phyloP scores from a whole-genome alignment of 1,284 basidiomycete genomes.

The Neolentinus lepideus region DNA sequence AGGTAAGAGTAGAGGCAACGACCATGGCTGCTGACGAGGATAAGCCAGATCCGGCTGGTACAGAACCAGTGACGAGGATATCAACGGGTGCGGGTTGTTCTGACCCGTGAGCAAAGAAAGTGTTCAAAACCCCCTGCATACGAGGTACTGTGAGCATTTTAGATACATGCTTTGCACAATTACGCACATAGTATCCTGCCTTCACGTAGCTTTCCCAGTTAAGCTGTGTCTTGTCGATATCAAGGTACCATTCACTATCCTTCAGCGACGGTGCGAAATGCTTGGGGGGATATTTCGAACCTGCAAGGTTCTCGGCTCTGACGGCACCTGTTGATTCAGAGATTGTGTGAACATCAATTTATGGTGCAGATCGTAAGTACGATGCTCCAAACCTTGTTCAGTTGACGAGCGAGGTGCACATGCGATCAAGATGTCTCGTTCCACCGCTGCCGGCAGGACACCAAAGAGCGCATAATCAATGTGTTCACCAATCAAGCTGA shows the following conservation, averaged over 20 bases:
- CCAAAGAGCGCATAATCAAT: conserved; percentile 82
- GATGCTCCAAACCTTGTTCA: background rate
- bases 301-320: conserved; percentile 54
- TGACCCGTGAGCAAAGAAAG: conserved; percentile 37
- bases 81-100: conserved; percentile 50
- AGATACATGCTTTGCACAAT: no score
- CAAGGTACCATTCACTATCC: conserved; percentile 58
- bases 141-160: background rate
- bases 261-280: conserved; percentile 45
- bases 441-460: conserved; percentile 79
- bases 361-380: background rate
- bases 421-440: conserved; percentile 81
- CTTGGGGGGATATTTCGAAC: conserved; percentile 50
- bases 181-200: conserved; percentile 69
- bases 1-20: conserved; percentile 73
- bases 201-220: conserved; percentile 87
- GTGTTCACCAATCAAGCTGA: conserved; percentile 61
- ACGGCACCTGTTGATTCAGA: conserved; percentile 30
- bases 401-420: conserved; percentile 42
- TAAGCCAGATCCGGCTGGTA: conserved; percentile 78
- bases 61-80: conserved; percentile 68
- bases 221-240: conserved; percentile 63
- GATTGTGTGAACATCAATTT: no score
- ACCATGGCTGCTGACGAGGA: conserved; percentile 62
- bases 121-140: conserved; percentile 63